These are phyloP conservation scores for Lathyrus oleraceus DNA, from an alignment of 306 rosid species.

Conservation along the genomic window DNA sequence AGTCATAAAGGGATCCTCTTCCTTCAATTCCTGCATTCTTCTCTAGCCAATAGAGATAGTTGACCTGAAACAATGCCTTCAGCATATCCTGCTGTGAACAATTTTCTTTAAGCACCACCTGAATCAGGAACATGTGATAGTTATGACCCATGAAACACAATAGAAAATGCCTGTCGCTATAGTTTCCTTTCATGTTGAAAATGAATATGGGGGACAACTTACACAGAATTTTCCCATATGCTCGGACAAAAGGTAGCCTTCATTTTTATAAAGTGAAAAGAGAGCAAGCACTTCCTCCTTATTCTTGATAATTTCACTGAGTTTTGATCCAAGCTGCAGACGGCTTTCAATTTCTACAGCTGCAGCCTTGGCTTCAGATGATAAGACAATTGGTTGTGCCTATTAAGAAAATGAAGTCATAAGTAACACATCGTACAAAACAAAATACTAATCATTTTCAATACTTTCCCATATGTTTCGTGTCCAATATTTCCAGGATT, in stretches of 20 bases:
- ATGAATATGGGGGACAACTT: conserved; percentile 42
- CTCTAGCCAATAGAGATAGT: conserved; percentile 84
- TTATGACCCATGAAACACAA: conserved; percentile 19
- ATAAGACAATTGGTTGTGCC: conserved; percentile 54
- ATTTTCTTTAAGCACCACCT: conserved; percentile 86
- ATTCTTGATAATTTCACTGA: conserved; percentile 66
- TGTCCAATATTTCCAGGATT: conserved; percentile 7
- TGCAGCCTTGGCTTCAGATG: conserved; percentile 80
- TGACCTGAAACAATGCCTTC: conserved; percentile 85
- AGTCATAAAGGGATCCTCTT: conserved; percentile 56
- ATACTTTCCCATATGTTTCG: conserved; percentile 7
- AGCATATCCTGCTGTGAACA: conserved; percentile 82
- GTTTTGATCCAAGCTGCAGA: conserved; percentile 84
- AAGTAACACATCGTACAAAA: conserved; percentile 12
- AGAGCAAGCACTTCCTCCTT: conserved; percentile 75
- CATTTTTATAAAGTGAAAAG: conserved; percentile 61
- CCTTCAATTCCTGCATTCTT: conserved; percentile 76
- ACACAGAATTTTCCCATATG: conserved; percentile 74
- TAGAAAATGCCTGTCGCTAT: background rate
- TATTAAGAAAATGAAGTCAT: conserved; percentile 32
- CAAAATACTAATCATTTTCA: conserved; percentile 4
- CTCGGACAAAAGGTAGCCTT: conserved; percentile 83
- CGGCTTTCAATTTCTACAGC: conserved; percentile 75
- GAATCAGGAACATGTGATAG: conserved; percentile 37
- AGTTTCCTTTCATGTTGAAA: conserved; percentile 8